Conservation (phyloP, 371 early-diverging fungal genomes). For the Actinomucor elegans region DNA sequence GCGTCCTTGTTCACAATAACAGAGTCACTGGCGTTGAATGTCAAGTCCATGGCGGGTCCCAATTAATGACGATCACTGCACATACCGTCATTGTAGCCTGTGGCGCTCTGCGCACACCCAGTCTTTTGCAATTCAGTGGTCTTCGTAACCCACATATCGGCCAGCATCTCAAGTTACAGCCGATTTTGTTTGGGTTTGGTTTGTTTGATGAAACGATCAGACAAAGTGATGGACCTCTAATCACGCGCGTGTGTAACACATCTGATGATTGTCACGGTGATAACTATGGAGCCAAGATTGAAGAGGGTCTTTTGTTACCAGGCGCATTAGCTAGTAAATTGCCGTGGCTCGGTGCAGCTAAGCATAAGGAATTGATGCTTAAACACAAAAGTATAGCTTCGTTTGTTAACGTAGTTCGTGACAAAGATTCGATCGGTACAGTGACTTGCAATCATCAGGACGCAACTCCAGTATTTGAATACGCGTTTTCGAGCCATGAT, state of each 20-base stretch:
- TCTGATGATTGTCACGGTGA: conserved; percentile 32
- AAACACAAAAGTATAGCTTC: conserved; percentile 33
- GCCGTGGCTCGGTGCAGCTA: conserved; percentile 50
- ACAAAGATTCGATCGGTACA: conserved; percentile 51
- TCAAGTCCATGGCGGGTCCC: conserved; percentile 2
- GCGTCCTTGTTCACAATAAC: conserved; percentile 48
- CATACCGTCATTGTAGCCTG: conserved; percentile 57
- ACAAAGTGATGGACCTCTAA: conserved; percentile 56
- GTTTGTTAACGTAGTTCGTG: conserved; percentile 59
- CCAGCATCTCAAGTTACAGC: conserved; percentile 51
- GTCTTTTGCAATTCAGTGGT: conserved; percentile 60
- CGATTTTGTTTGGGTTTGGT: conserved; percentile 16
- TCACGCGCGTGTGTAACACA: conserved; percentile 38
- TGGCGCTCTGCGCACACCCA: conserved; percentile 69
- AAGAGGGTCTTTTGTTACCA: conserved; percentile 53
- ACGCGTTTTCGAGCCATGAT: conserved; percentile 51
- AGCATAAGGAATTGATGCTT: conserved; percentile 58
- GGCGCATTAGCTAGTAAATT: conserved; percentile 24
- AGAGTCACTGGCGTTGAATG: conserved; percentile 48
- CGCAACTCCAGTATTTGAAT: conserved; percentile 23
- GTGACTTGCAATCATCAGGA: conserved; percentile 16
- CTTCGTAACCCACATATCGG: conserved; percentile 70
- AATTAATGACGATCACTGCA: conserved; percentile 28
- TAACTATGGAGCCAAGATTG: conserved; percentile 67
- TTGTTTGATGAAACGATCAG: conserved; percentile 55